Evolutionary conservation across 495 filamentous ascomycete genomes (phyloP), one percentile per base, ranked within the genome.

Genomic region (Paragyromitra xinjiangensis): DNA sequence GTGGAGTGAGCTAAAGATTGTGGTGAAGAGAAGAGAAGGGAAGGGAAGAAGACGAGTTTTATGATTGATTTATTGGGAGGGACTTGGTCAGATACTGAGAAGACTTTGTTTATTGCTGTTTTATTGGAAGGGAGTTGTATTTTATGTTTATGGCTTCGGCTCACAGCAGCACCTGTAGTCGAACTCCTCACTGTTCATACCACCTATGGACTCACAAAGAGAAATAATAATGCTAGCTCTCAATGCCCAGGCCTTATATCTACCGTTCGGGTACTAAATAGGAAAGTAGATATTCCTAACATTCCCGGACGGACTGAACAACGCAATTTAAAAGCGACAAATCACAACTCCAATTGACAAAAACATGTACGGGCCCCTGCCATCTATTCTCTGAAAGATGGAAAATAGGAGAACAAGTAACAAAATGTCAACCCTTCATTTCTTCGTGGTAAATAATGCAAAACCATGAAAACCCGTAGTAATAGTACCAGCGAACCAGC

Each of bases 1-100:
- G 91, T 91, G 29, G 3, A 56, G 53, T 9, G 53, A 4, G 24
- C 9, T 88, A 89, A 11, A 89, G 3, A 12, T 45, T 29, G 66
- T 19, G 40, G 53, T 42, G 19, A 26, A 55, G 19, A 9, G 2
- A 56, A 53, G 2, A 3, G 29, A 34, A 34, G 2, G 74, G 16
- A 8, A 45, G 26, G 12, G 64, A 34, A 26, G 7, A 24, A 6
- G 59, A 29, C n/a, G 50, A 16, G 37, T 76, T 68, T 69, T 44
- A 68, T 73, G 34, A 29, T 55, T 62, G 53, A 12, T 75, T 67
- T 58, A 65, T 74, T 58, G 34, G 50, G 6, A 8, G 39, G 39
- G 9, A 50, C 55, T 59, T n/a, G n/a, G 51, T 24, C n/a, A 12
- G 44, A 48, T 53, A n/a, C 37, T 37, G 4, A 26, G 44, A 34